Base-by-base conservation (phyloP, 495 filamentous ascomycete species). In the Talaromyces ruber region DNA sequence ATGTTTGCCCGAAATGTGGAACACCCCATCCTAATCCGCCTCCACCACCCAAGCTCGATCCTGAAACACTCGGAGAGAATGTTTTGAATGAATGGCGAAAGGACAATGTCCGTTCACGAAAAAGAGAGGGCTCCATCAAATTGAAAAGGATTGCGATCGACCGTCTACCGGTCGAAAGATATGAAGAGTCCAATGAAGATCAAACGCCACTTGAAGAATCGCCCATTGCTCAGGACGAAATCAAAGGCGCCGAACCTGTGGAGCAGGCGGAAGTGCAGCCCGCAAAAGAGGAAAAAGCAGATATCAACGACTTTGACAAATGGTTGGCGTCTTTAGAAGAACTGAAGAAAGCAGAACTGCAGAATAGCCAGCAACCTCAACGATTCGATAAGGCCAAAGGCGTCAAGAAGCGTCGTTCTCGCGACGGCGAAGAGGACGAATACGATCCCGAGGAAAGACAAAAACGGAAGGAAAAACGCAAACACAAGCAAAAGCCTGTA, bases 401-500 rank as follows among this genome's bases (percentile, higher is more conserved):
- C 3, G 29, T 12, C 14, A 45, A 45, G 37, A 59, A 45, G 16
- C 25, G 43, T 3, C 59, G 39, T 12, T 50, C 18, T 9, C 11
- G 26, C 6, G 26, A 22, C 9, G 24, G 39, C 43, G 70, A 78
- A 51, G 70, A 77, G 53, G 68, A 75, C 50, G 73, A 81, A 51
- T 72, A 70, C 47, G 72, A 79, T 62, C 54, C 67, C 43, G 59
- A 72, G 16, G 64, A 72, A 18, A 66, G 66, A 21, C 64, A 69
- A 21, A 71, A 64, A 26, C 70, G 66, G 28, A 71, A 71, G 18
- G 64, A 72, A 30, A 75, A 79, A 45, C 76, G 78, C 18, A 79
- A 79, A 63, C 75, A 74, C 34, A 61, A 67, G 61, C 79, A 82
- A 67, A 82, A 79, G 62, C 72, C 72, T 26, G 80, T 74, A 69